These are phyloP conservation scores for Prunella vulgaris DNA, from an alignment of 257 asterid species.

Conservation along the genomic window DNA sequence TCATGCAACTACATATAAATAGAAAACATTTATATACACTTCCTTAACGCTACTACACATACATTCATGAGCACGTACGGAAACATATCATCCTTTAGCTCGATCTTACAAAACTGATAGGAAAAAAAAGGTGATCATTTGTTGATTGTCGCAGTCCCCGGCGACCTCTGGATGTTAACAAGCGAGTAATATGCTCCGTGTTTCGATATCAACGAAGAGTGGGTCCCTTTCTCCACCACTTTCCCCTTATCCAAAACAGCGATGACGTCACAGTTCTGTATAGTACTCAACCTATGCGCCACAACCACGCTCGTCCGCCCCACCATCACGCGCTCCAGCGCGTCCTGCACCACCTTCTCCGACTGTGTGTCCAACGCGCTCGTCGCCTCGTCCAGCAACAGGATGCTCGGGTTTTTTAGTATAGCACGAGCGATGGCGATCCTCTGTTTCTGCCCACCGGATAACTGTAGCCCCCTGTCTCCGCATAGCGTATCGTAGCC, in stretches of 20 bases:
- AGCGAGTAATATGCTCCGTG: constrained; percentile 68
- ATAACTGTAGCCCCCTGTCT: constrained; percentile 74
- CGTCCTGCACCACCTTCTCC: constrained; percentile 83
- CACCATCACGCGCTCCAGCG: constrained; percentile 73
- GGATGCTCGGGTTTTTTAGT: constrained; percentile 54
- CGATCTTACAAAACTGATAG: constrained; percentile 14
- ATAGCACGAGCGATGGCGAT: constrained; percentile 83
- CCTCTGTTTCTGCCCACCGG: constrained; percentile 91
- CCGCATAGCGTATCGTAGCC: constrained; percentile 85
- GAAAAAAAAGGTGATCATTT: neutral
- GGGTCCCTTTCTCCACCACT: constrained; percentile 73
- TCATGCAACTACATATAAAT: neutral
- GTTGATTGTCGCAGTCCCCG: neutral
- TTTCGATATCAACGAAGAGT: constrained; percentile 54
- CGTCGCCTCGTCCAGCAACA: constrained; percentile 79
- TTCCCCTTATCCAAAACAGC: constrained; percentile 71
- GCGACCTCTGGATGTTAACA: constrained; percentile 56
- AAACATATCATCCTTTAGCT: constrained; percentile 6
- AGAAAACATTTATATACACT: neutral
- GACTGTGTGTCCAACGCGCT: constrained; percentile 83
- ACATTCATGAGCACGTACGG: constrained; percentile 1
- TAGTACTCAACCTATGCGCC: constrained; percentile 80
- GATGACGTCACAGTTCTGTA: constrained; percentile 60
- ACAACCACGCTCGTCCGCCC: constrained; percentile 87
- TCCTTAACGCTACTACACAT: constrained; percentile 8